Conservation (phyloP, 192 early-diverging fungal species). For the Coemansia sp. region DNA sequence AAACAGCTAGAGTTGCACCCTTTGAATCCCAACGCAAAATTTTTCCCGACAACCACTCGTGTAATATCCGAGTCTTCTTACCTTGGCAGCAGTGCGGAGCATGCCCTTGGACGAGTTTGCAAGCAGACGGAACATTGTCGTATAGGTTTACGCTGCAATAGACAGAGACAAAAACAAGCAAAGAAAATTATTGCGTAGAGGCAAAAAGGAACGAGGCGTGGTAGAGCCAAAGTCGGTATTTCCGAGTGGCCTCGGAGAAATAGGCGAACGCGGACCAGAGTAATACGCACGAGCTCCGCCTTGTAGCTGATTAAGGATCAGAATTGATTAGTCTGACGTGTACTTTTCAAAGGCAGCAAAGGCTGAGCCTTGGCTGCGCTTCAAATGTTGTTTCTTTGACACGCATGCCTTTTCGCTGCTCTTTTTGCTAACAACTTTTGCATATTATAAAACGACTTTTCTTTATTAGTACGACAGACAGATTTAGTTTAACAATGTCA, state of each 20-base stretch:
- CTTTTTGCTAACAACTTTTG: not conserved
- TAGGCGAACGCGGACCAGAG: not conserved
- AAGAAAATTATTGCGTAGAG: not conserved
- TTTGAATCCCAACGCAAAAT: not conserved
- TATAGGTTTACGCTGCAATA: not conserved
- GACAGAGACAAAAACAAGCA: conserved; percentile 3
- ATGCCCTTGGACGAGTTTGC: conserved; percentile 49
- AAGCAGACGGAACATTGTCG: conserved; percentile 51
- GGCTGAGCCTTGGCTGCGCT: no score
- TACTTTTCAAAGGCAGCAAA: not conserved
- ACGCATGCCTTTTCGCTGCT: not conserved
- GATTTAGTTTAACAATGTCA: not conserved
- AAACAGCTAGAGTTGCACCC: not conserved
- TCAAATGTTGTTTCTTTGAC: not conserved
- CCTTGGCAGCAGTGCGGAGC: conserved; percentile 47
- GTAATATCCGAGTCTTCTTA: conserved; percentile 12
- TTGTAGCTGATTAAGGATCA: not conserved
- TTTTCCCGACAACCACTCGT: not conserved
- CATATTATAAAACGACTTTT: not conserved
- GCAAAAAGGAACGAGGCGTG: not conserved
- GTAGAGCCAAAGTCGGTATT: not conserved
- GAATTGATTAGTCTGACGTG: not conserved
- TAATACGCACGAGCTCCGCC: not conserved
- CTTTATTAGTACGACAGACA: not conserved
- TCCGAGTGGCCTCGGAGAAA: not conserved